Conservation (phyloP, 345 rosid species). For the Populus ilicifolia region DNA sequence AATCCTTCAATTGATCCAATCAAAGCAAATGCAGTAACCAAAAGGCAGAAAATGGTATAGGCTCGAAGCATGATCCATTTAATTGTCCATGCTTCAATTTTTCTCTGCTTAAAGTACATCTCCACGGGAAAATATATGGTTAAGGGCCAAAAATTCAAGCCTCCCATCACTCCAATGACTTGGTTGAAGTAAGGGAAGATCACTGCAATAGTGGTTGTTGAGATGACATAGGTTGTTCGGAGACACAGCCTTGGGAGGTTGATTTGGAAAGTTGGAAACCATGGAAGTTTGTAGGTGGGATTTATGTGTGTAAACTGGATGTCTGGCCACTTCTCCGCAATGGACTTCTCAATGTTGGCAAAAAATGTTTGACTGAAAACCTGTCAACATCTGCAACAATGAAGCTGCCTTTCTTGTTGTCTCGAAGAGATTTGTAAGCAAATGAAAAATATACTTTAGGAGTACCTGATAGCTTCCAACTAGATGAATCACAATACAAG, state of each 20-base stretch:
- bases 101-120: conserved; percentile 58
- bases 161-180: conserved; percentile 73
- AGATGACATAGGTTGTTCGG: conserved; percentile 46
- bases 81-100: conserved; percentile 45
- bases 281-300: conserved; percentile 33
- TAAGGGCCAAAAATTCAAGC: conserved; percentile 65
- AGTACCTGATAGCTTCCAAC: conserved; percentile 36
- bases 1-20: conserved; percentile 64
- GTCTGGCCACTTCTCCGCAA: conserved; percentile 38
- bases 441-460: too few species aligned
- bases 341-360: conserved; percentile 41
- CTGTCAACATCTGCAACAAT: conserved; percentile 22
- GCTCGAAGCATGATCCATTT: conserved; percentile 49
- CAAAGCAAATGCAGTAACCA: conserved; percentile 38
- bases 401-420: too few species aligned
- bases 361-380: conserved; percentile 52
- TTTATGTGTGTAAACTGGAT: conserved; percentile 27
- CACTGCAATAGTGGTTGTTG: conserved; percentile 47
- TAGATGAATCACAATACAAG: conserved; percentile 45
- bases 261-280: conserved; percentile 24
- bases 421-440: too few species aligned
- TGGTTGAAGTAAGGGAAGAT: conserved; percentile 83
- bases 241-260: conserved; percentile 42
- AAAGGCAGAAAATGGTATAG: conserved; percentile 41
- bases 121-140: conserved; percentile 71